Base-by-base conservation (phyloP, 2,329 filamentous ascomycete species). In the Pseudogymnoascus sp. region DNA sequence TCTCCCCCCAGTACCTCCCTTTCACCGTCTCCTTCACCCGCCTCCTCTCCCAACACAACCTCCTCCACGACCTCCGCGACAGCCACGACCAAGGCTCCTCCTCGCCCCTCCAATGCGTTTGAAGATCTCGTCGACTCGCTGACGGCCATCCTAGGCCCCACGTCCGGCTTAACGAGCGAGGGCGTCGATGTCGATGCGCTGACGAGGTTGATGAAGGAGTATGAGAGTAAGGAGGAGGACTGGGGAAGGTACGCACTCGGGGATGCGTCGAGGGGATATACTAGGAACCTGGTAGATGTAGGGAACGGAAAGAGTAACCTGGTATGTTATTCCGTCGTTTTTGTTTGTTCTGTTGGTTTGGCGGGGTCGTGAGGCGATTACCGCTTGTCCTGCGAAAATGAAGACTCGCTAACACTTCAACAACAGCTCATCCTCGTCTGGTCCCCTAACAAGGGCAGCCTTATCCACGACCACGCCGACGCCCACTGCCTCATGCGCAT, bases 401-500 rank as follows among this genome's bases (percentile, higher is more conserved):
- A 26, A 44, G 10, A 13, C 10, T 26, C 41, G 24, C 41, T 47
- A 47, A 47, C 41, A 21, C 41, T 26, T 17, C 3, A 39, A 26
- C 60, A 61, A 69, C 72, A 93, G 89, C 83, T 96, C 64, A 84
- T 96, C 57, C 83, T 96, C 40, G 92, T 96, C 39, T 97, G 92
- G 92, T 87, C 86, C 13, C 92, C 92, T 0, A 88, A 89, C 59
- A 90, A 90, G 75, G 84, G 84, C 37, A 93, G 88, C 68, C 87
- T 89, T 9, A 91, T 97, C 71, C 92, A 97, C 72, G 92, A 97
- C 73, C 88, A 91, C 74, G 87, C 87, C 71, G 90, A 93, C 64
- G 90, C 92, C 39, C 92, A 96, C 73, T 97, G 92, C 75, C 79
- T 96, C 68, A 96, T 96, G 90, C 96, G 88, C 79, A 86, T 93